phyloP scores from a whole-genome alignment of 1,284 basidiomycete genomes.

The Sanghuangporus sanghuang region DNA sequence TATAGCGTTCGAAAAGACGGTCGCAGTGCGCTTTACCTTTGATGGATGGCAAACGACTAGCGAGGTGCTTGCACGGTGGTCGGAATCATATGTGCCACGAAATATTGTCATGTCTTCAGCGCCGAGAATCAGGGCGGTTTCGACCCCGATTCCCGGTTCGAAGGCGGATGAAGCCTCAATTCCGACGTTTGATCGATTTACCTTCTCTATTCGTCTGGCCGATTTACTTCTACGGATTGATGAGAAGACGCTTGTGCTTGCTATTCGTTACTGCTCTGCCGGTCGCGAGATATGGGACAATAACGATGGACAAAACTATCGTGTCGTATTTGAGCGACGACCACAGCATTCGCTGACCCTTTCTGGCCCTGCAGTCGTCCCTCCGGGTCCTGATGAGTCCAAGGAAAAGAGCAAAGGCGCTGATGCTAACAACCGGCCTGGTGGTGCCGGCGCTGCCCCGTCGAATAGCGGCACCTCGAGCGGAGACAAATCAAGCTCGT shows the following conservation, averaged over 20 bases:
- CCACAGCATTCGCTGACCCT: not conserved
- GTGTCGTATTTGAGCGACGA: conserved; percentile 47
- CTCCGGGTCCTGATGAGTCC: not conserved
- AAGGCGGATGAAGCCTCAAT: conserved; percentile 39
- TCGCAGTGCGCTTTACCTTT: conserved; percentile 88
- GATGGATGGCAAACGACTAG: conserved; percentile 95
- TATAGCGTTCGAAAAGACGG: conserved; percentile 82
- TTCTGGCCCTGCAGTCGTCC: conserved; percentile 10
- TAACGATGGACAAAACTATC: conserved; percentile 79
- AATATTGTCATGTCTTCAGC: not conserved
- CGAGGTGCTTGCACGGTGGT: conserved; percentile 81
- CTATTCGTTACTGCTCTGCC: conserved; percentile 71
- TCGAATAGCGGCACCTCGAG: not conserved
- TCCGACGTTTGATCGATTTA: conserved; percentile 36
- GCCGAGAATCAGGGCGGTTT: not conserved
- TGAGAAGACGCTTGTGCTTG: conserved; percentile 82
- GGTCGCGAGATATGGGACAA: conserved; percentile 90
- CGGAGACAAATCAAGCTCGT: not conserved
- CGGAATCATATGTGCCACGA: conserved; percentile 42
- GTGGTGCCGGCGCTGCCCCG: not conserved
- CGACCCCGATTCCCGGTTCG: conserved; percentile 40
- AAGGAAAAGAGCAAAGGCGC: not conserved
- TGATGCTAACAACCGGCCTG: not conserved
- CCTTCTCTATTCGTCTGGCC: conserved; percentile 60
- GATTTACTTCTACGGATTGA: conserved; percentile 69